These are phyloP conservation scores for Vigna nakashimae DNA, from an alignment of 306 rosid species.

Conservation along the genomic window DNA sequence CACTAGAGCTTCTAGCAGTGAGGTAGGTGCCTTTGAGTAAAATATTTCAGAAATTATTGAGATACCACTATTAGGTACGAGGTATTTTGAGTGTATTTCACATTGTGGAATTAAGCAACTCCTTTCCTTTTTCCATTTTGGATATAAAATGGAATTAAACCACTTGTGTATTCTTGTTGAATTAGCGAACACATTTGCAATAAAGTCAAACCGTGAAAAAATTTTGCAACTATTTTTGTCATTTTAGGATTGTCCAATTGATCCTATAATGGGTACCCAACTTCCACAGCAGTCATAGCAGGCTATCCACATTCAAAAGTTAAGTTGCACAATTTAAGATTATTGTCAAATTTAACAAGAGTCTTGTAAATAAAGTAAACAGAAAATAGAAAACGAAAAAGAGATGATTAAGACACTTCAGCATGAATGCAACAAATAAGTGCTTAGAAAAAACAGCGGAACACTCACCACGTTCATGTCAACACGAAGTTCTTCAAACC, in stretches of 20 bases:
- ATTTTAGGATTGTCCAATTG: constrained; percentile 30
- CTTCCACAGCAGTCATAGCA: constrained; percentile 17
- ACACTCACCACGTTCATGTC: constrained; percentile 92
- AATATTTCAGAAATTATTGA: constrained; percentile 5
- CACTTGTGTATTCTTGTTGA: neutral
- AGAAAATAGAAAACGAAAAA: neutral
- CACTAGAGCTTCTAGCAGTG: neutral
- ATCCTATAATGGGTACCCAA: constrained; percentile 10
- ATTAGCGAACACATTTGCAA: constrained; percentile 1
- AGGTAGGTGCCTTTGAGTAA: neutral
- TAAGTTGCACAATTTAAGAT: constrained; percentile 8
- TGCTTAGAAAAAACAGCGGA: constrained; percentile 34
- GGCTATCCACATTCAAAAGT: constrained; percentile 17
- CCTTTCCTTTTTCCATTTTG: neutral
- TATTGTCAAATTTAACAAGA: constrained; percentile 22
- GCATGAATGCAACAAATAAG: constrained; percentile 14
- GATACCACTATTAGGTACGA: neutral
- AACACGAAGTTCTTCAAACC: constrained; percentile 95
- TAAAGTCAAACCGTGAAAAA: constrained; percentile 4
- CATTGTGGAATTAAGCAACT: neutral
- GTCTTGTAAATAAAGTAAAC: neutral
- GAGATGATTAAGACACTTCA: neutral
- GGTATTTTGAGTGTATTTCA: neutral
- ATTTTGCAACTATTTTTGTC: constrained; percentile 4
- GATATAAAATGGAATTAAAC: neutral